Conservation (phyloP, 192 early-diverging fungal species). For the Linderina pennispora region DNA sequence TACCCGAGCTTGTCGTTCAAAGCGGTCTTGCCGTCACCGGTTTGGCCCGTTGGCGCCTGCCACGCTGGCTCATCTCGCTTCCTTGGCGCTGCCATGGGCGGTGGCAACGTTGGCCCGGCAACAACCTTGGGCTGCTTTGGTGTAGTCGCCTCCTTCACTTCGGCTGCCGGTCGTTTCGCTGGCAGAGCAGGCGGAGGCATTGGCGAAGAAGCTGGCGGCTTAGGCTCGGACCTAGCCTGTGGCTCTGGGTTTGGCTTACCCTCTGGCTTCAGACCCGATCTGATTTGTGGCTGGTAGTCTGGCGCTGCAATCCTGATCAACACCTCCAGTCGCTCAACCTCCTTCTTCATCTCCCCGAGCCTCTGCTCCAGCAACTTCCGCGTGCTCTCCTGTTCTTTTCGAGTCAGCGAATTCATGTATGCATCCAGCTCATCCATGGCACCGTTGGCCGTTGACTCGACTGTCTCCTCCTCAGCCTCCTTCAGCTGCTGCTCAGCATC, state of each 20-base stretch:
- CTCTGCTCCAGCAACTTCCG: conserved; percentile 33
- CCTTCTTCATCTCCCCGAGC: conserved; percentile 45
- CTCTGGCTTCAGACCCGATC: background rate
- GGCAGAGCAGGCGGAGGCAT: background rate
- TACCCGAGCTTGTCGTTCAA: conserved; percentile 44
- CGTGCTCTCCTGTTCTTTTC: conserved; percentile 34
- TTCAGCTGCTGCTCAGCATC: conserved; percentile 8
- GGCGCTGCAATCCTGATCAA: conserved; percentile 28
- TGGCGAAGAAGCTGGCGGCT: background rate
- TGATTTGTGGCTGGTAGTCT: conserved; percentile 1
- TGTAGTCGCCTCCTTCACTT: too few relatives aligned
- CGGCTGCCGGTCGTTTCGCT: too few relatives aligned
- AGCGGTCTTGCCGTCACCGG: conserved; percentile 35
- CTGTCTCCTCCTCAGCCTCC: background rate
- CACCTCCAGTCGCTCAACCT: conserved; percentile 11
- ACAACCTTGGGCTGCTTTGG: too few relatives aligned
- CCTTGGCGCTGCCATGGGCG: background rate
- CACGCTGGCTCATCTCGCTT: conserved; percentile 8
- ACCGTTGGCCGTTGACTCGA: conserved; percentile 4
- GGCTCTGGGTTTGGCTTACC: background rate
- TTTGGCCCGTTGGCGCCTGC: conserved; percentile 35
- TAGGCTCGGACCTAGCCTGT: background rate
- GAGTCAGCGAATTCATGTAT: conserved; percentile 56
- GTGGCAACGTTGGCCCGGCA: too few relatives aligned
- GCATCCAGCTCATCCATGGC: conserved; percentile 57